Conservation (phyloP, 2,329 filamentous ascomycete genomes). For the Neonectria ditissima region DNA sequence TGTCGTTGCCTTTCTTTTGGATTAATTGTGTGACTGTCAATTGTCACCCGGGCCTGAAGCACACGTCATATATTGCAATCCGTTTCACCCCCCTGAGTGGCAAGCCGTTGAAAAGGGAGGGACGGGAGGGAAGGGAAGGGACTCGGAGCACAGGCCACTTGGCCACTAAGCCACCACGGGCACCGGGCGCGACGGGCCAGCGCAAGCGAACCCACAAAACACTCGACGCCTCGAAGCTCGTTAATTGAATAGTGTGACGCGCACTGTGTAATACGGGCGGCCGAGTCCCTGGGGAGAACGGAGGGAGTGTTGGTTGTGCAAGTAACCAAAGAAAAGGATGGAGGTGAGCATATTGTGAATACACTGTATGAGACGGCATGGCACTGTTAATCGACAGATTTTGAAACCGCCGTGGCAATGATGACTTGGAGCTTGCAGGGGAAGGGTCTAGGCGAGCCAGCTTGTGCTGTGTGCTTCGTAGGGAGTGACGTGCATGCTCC, state of each 20-base stretch:
- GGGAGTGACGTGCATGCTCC: conserved; percentile 5
- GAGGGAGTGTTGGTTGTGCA: not conserved
- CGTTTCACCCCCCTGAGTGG: not conserved
- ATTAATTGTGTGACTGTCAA: not conserved
- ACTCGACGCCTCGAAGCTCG: not conserved
- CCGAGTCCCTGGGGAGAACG: not conserved
- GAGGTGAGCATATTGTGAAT: not conserved
- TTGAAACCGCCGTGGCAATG: conserved; percentile 14
- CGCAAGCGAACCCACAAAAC: conserved; percentile 41
- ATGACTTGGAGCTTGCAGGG: conserved; percentile 2
- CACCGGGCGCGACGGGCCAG: conserved; percentile 29
- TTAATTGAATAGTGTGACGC: not conserved
- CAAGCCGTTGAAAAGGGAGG: conserved; percentile 24
- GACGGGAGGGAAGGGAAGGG: conserved; percentile 18
- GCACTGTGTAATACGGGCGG: not conserved
- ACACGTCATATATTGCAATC: not conserved
- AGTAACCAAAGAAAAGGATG: not conserved
- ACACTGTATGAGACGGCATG: not conserved
- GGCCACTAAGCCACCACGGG: too few relatives aligned
- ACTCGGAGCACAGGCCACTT: conserved; percentile 34
- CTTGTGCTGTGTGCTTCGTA: not conserved
- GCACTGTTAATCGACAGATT: not conserved
- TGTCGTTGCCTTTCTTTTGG: not conserved
- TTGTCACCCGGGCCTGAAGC: not conserved
- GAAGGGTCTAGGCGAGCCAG: conserved; percentile 10